Base-by-base conservation (phyloP, 2,329 filamentous ascomycete genomes). In the Metarhizium sp. region DNA sequence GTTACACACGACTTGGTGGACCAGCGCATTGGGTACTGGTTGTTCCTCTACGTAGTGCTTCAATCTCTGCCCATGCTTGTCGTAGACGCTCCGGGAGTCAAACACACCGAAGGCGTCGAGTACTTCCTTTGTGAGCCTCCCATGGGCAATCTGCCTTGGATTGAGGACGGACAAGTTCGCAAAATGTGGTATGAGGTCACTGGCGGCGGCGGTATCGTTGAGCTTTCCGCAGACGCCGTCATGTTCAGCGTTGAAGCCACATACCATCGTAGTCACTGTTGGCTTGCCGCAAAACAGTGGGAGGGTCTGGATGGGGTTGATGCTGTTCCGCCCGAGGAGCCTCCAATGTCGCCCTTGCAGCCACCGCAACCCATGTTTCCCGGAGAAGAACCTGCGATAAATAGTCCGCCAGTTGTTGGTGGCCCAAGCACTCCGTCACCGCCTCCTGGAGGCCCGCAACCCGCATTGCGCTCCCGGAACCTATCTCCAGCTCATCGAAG, bases 121-220 rank as follows among this genome's bases (percentile, higher is more conserved):
- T 90, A 92, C 71, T 94, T 92, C 73, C 75, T 92, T 32, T 92
- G 88, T 68, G 79, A 90, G 65, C 82, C 87, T 4, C 85, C 88
- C 0, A 81, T 87, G 64, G 86, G 85, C 18, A 84, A 85, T 54
- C 77, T 83, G 0, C 88, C 89, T 0, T 94, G 89, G 89, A 76
- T 85, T 54, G 86, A 87, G 53, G 80, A 81, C 42, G 75, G 78
- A 38, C 74, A 82, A 50, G 79, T 86, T 14, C 79, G 81, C 62
- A 84, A 84, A 72, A 82, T 84, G 63, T 90, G 87, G 87, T 90
- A 88, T 68, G 82, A 87, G 60, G 82, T 88, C 5, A 84, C 87
- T 2, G 89, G 87, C 18, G 78, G 78, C 36, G 77, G 76, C 13
- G 76, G 75, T 8, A 67, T 80, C 36, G 81, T 84, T 32, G 79